phyloP scores from a whole-genome alignment of 108 stramenopile species.

The Seminavis robusta region DNA sequence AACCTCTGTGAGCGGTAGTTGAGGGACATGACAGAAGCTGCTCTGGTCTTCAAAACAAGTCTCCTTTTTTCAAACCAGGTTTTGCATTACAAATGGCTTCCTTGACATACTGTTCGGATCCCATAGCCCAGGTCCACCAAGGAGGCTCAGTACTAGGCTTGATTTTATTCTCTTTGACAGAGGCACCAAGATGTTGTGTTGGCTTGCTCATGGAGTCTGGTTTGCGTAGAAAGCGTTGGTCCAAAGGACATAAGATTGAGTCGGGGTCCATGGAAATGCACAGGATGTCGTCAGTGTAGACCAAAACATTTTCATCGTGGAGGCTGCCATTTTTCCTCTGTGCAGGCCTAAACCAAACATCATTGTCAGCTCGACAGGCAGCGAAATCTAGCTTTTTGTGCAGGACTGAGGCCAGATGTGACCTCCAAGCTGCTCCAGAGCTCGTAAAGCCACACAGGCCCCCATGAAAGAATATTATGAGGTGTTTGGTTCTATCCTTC shows the following conservation, averaged over 20 bases:
- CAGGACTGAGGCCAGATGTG: constrained; percentile 2
- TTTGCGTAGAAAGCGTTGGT: constrained; percentile 16
- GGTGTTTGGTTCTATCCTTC: no score
- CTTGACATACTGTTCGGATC: constrained; percentile 21
- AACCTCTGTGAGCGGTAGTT: constrained; percentile 15
- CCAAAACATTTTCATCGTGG: constrained; percentile 11
- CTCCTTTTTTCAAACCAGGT: constrained; percentile 11
- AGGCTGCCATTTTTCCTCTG: constrained; percentile 1
- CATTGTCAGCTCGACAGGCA: constrained; percentile 27
- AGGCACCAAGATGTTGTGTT: constrained; percentile 19
- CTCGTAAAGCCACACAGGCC: constrained; percentile 48
- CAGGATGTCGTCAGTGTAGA: constrained; percentile 22
- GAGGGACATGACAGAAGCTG: constrained; percentile 16
- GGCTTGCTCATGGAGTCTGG: constrained; percentile 13
- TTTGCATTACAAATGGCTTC: constrained; percentile 24
- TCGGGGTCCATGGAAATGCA: constrained; percentile 4
- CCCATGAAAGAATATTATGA: no score
- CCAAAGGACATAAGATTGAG: constrained; percentile 4
- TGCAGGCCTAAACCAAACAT: constrained; percentile 10
- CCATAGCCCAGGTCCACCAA: constrained; percentile 14
- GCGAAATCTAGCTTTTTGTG: not conserved
- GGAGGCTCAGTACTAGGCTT: constrained; percentile 1
- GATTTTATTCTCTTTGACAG: constrained; percentile 6
- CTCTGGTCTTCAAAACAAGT: constrained; percentile 10
- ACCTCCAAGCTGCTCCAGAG: constrained; percentile 16